Base-by-base conservation (phyloP, 805 yeast species). In the Lachancea sp. region DNA sequence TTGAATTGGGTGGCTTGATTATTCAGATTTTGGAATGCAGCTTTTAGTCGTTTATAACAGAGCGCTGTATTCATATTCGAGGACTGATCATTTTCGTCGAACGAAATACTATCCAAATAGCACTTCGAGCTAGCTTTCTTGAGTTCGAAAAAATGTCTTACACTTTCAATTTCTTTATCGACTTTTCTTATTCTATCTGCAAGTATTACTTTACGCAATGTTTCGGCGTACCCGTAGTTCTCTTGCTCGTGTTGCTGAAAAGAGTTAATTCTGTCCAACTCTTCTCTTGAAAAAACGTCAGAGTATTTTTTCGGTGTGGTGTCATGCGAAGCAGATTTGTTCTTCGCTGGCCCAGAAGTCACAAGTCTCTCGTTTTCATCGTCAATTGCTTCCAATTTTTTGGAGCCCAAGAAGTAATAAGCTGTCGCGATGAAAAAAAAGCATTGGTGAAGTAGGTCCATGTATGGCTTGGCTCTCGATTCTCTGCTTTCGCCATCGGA, bases 351-450 rank as follows among this genome's bases (percentile, higher is more conserved):
- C 31, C 11, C 31, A 29, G 15, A n/a, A 3, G 49, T 26, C 12
- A 44, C 46, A 16, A 47, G 50, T 17, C 61, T 52, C 25, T 62
- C 64, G 34, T 66, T 65, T 17, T 52, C 54, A 27, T 58, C 58
- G 49, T 59, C 59, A 12, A 56, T 54, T 3, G 47, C 38, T 35
- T 58, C 65, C 10, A 62, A 36, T 43, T 49, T 53, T 16, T 56
- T 50, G 3, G 63, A 58, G 25, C 65, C 67, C 17, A 54, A 20
- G 36, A 55, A 55, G 35, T 61, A 63, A 38, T 58, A 58, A 10
- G 57, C 60, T 1, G 66, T 61, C 0, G 87, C 97, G 20, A 85
- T 68, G 49, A 88, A 77, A 57, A 90, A 91, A 57, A 78, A 83
- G 36, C 82, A 73, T 42, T 90, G 81, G 59, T 93, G 97, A 13